Base-by-base conservation (phyloP, 495 filamentous ascomycete genomes). In the Penicillium herquei region DNA sequence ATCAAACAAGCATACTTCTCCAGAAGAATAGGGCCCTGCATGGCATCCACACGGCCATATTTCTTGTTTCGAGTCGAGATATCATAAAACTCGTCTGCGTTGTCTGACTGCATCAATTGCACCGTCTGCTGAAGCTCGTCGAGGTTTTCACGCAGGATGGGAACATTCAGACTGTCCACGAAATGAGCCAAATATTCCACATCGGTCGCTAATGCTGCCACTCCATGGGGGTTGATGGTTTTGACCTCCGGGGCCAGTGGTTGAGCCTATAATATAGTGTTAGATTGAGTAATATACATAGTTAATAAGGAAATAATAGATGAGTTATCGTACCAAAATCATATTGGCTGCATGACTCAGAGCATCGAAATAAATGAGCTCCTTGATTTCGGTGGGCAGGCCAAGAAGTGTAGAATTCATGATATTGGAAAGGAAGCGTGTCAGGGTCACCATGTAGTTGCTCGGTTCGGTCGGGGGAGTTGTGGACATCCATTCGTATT, bases 301-400 rank as follows among this genome's bases (percentile, higher is more conserved):
- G 12, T 7, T 17, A 21, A 26, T 0, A 18, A 34, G 34, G 39
- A 13, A 44, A 6, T 14, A 51, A 8, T 1, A 34, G 35, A 34
- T 14, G 21, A 40, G 16, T 1, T 8, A 45, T 39, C 79, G 60
- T 70, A 91, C 87, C 43, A 98, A 74, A 33, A 98, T 94, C 74
- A 87, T 89, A 53, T 86, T 86, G 7, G 91, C 86, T 6, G 95
- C 91, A 69, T 98, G 93, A 53, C 85, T 89, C 52, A 98, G 80
- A 3, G 95, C 95, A 67, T 97, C 93, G 60, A 97, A 97, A 71
- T 98, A 98, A 56, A 98, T 96, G 33, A 97, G 82, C 66, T 95
- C 91, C 70, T 97, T 96, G 71, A 98, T 98, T 60, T 96, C 90
- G 3, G 88, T 86, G 0, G 94, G 94, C 30, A 98, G 78, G 11